Evolutionary conservation across 345 rosid species (phyloP).

Genomic region (Carallia pectinifolia): DNA sequence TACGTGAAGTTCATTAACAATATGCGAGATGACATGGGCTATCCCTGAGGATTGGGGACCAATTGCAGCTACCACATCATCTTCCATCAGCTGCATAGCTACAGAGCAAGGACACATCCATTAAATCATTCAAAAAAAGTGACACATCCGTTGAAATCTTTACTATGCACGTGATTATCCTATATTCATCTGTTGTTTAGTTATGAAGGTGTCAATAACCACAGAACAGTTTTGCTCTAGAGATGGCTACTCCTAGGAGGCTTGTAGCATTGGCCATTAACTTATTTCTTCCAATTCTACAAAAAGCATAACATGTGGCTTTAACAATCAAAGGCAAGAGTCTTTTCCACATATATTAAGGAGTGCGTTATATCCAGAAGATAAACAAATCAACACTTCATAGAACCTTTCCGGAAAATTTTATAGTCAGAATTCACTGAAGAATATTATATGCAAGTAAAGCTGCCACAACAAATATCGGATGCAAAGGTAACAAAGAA

Average conservation of each 20-base stretch:
- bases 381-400: background rate
- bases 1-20: slow-evolving; percentile 59
- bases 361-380: background rate
- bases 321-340: too few species aligned
- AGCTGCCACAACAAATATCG: background rate
- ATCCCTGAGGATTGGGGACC: slow-evolving; percentile 96
- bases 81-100: slow-evolving; percentile 90
- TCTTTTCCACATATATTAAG: too few species aligned
- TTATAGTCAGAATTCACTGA: background rate
- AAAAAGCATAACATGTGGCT: too few species aligned
- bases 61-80: slow-evolving; percentile 60
- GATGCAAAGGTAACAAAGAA: background rate
- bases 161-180: background rate
- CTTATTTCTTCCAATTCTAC: too few species aligned
- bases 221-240: too few species aligned
- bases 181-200: background rate
- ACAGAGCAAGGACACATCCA: slow-evolving; percentile 39
- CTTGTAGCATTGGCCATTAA: too few species aligned
- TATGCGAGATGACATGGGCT: slow-evolving; percentile 80
- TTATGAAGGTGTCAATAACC: too few species aligned
- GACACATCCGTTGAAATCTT: background rate
- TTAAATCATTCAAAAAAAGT: slow-evolving; percentile 23
- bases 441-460: background rate
- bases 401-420: background rate
- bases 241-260: too few species aligned